phyloP scores from a whole-genome alignment of 495 filamentous ascomycete species.

The Podospora australis region DNA sequence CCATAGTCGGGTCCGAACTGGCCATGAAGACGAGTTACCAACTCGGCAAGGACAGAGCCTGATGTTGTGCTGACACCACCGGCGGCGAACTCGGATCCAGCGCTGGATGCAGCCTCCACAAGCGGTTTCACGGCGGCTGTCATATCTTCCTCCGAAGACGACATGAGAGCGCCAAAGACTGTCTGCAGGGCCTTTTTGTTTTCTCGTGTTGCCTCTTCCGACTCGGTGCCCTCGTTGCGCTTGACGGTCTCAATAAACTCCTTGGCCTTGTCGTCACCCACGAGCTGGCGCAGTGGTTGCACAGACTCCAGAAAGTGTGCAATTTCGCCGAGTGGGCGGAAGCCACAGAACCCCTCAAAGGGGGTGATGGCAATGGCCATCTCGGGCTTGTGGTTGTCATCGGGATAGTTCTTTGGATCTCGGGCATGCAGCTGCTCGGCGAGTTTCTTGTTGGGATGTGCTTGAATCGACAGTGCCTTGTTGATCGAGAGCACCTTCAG shows the following conservation, averaged over 20 bases:
- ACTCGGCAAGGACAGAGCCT: conserved; percentile 64
- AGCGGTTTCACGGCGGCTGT: conserved; percentile 58
- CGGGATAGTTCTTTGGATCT: conserved; percentile 92
- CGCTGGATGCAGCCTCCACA: conserved; percentile 59
- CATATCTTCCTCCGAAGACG: conserved; percentile 58
- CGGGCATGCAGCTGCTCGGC: conserved; percentile 79
- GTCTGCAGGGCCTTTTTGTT: conserved; percentile 78
- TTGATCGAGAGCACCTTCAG: conserved; percentile 94
- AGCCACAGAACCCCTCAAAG: conserved; percentile 94
- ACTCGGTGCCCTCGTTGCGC: conserved; percentile 51
- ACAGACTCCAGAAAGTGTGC: conserved; percentile 74
- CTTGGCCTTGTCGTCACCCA: conserved; percentile 62
- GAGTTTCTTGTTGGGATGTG: conserved; percentile 96
- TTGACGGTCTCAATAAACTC: conserved; percentile 64
- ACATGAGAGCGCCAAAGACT: conserved; percentile 74
- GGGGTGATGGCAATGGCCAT: conserved; percentile 97
- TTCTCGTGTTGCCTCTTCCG: conserved; percentile 41
- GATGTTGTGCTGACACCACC: conserved; percentile 52
- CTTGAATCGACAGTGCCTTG: conserved; percentile 95
- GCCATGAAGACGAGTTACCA: conserved; percentile 67
- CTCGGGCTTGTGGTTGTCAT: conserved; percentile 99
- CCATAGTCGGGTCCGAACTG: conserved; percentile 41
- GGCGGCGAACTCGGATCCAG: conserved; percentile 56
- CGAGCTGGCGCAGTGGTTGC: conserved; percentile 63
- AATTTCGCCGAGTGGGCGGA: conserved; percentile 82